A percentile compares a stretch with the other conserved stretches of the same genome.
phyloP scores from a whole-genome alignment of 257 asterid species.

The Schizonepeta tenuifolia region DNA sequence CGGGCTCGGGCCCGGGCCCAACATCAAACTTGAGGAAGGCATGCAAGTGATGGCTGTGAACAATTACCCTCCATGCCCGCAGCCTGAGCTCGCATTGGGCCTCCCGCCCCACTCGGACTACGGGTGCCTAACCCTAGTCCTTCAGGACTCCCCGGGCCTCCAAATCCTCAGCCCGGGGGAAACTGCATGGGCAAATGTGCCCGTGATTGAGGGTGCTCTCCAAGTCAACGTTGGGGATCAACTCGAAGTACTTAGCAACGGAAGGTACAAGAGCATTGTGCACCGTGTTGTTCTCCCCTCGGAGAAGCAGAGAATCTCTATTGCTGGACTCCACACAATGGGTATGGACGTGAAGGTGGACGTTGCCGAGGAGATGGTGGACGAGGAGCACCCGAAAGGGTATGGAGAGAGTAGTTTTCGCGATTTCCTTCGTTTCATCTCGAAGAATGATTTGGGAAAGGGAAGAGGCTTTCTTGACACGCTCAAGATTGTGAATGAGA shows the following conservation, averaged over 20 bases:
- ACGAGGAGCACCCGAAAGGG: constrained; percentile 34
- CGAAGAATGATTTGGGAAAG: constrained; percentile 42
- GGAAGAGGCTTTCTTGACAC: constrained; percentile 45
- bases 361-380: constrained; percentile 41
- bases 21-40: too few species aligned
- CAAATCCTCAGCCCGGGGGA: constrained; percentile 33
- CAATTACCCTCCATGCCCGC: too few species aligned
- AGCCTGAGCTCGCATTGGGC: constrained; percentile 42
- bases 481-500: constrained; percentile 16
- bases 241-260: constrained; percentile 57
- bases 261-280: constrained; percentile 47
- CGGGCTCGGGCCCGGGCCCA: constrained; percentile 46
- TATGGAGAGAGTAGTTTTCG: constrained; percentile 53
- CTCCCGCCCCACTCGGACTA: constrained; percentile 60
- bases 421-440: constrained; percentile 48
- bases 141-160: constrained; percentile 44
- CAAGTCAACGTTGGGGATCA: constrained; percentile 60
- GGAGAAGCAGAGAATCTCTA: constrained; percentile 44
- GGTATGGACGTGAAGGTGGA: constrained; percentile 54
- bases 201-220: constrained; percentile 26
- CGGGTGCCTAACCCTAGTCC: constrained; percentile 46
- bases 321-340: constrained; percentile 53
- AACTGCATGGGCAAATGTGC: constrained; percentile 41
- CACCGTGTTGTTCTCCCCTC: too few species aligned
- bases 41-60: too few species aligned